phyloP scores from a whole-genome alignment of 768 basidiomycete species.

The Lentinula boryana region DNA sequence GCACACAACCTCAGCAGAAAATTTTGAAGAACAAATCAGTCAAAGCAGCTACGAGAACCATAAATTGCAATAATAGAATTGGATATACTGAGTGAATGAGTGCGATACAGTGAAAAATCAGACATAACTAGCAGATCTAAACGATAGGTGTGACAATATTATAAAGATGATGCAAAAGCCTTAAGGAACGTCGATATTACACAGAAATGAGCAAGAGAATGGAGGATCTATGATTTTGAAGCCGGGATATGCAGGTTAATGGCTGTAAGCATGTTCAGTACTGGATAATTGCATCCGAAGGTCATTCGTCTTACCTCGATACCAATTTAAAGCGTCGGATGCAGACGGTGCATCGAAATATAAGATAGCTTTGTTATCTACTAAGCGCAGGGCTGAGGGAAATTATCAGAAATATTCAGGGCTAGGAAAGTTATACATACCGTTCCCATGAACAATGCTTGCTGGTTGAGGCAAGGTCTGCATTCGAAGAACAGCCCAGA shows the following conservation, averaged over 20 bases:
- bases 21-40: no score
- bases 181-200: not conserved
- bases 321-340: conserved; percentile 86
- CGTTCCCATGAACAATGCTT: conserved; percentile 83
- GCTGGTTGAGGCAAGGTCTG: conserved; percentile 88
- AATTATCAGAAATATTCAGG: conserved; percentile 2
- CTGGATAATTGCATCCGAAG: not conserved
- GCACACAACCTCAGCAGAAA: no score
- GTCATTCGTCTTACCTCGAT: conserved; percentile 55
- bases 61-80: conserved; percentile 1
- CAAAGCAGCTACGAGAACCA: conserved; percentile 1
- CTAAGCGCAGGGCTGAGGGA: conserved; percentile 67
- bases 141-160: not conserved
- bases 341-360: conserved; percentile 84
- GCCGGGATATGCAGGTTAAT: conserved; percentile 87
- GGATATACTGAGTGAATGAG: not conserved
- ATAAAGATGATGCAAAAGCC: conserved; percentile 1
- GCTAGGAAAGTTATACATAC: conserved; percentile 26
- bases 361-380: conserved; percentile 87
- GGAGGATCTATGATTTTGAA: conserved; percentile 53
- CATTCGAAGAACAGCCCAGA: conserved; percentile 98
- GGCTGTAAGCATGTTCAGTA: conserved; percentile 34
- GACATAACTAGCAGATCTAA: not conserved
- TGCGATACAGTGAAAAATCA: not conserved
- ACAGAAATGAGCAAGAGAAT: not conserved